phyloP scores from a whole-genome alignment of 2,329 filamentous ascomycete species.

The Xylaria sp. region DNA sequence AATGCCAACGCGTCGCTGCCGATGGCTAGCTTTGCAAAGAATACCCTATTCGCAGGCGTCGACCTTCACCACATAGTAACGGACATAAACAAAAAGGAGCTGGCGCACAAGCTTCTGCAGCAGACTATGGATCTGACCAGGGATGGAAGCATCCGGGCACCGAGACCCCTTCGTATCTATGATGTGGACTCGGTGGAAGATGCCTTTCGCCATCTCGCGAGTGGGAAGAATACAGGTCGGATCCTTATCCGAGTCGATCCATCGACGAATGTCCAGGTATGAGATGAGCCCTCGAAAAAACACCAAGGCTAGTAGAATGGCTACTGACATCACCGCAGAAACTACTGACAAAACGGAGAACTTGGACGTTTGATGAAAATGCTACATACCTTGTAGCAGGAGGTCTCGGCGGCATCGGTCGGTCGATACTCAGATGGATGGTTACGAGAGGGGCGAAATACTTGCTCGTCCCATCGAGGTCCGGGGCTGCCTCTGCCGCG shows the following conservation, averaged over 20 bases:
- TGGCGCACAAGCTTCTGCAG: background rate
- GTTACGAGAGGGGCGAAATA: conserved; percentile 39
- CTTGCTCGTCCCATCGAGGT: conserved; percentile 39
- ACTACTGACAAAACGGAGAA: background rate
- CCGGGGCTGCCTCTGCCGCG: conserved; percentile 17
- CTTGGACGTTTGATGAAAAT: conserved; percentile 16
- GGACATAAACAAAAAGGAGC: background rate
- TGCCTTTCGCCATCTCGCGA: conserved; percentile 21
- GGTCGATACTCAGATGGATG: conserved; percentile 35
- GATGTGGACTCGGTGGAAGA: background rate
- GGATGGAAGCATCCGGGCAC: background rate
- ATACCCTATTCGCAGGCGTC: background rate
- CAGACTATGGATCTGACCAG: background rate
- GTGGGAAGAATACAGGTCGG: conserved; percentile 20
- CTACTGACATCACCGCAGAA: background rate
- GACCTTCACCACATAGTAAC: background rate
- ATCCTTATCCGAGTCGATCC: conserved; percentile 9
- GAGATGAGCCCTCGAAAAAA: background rate
- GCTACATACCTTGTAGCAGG: conserved; percentile 43
- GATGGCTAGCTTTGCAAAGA: background rate
- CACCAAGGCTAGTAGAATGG: background rate
- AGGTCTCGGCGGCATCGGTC: conserved; percentile 42
- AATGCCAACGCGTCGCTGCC: background rate
- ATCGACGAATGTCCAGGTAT: background rate
- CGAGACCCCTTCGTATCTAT: conserved; percentile 15